Base-by-base conservation (phyloP, 805 yeast species). In the Kodamaea nitidulidarum region DNA sequence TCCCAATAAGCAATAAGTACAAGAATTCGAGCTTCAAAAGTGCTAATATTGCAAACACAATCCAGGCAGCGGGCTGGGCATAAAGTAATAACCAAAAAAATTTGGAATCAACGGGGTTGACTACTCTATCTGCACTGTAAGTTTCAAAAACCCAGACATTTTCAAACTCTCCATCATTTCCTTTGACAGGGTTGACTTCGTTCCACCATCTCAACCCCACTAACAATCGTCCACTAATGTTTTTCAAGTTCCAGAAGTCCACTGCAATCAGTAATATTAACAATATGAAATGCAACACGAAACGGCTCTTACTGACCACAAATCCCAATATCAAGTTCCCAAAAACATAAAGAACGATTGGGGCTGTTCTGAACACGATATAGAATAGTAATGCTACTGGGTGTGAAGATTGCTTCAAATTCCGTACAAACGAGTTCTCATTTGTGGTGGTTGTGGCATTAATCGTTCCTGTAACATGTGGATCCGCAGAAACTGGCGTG, bases 161-260 rank as follows among this genome's bases (percentile, higher is more conserved):
- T 48, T 81, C 80, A 43, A 62, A 63, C 14, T 61, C 64, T 1
- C 87, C 87, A 14, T 65, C 69, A 20, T 74, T 68, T 0, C 88
- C 72, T 14, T 57, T 57, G 8, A 56, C 52, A 12, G 48, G 44
- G 38, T 53, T 62, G 3, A 66, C 59, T 56, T 91, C 97, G 57
- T 91, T 93, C 96, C 98, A 91, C 98, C 98, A 91, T 47, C 95
- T 73, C 47, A 93, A 70, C 0, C 97, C 98, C 4, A 93, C 97
- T 40, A 91, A 62, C 41, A 87, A 73, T 42, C 98, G 68, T 1
- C 98, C 98, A 15, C 95, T 72, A 17, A 91, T 84, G 60, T 91
- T 91, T 56, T 91, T 93, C 16, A 87, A 80, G 55, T 86, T 84
- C 95, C 97, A 91, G 55, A 91, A 91, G 59, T 91, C 98, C 1